Evolutionary conservation across 192 early-diverging fungal genomes (phyloP).

Genomic region (Linnemannia hyalina): DNA sequence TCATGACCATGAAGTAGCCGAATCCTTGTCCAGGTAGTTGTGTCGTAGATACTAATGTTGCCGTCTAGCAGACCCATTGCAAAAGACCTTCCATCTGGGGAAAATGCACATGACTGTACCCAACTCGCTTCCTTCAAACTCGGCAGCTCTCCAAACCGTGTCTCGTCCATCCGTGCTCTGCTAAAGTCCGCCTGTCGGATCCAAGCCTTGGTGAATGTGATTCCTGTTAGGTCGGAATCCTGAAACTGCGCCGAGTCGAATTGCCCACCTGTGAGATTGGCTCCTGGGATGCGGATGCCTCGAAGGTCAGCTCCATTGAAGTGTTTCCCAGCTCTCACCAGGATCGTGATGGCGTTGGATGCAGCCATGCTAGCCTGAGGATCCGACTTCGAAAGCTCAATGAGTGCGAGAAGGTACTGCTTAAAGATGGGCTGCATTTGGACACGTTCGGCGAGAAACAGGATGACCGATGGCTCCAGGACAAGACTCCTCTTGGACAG

Average conservation of each 20-base stretch:
- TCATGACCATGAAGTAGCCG: too few species aligned
- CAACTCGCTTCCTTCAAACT: too few species aligned
- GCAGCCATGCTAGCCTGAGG: neutral
- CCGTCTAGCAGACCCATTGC: too few species aligned
- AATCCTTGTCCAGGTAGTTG: too few species aligned
- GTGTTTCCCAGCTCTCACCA: neutral
- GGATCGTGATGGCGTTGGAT: conserved; percentile 11
- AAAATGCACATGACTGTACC: too few species aligned
- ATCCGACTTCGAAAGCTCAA: neutral
- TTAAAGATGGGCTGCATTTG: neutral
- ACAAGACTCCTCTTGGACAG: neutral
- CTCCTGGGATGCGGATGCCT: neutral
- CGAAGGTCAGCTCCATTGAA: neutral
- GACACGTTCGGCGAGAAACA: neutral
- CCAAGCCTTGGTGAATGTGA: neutral
- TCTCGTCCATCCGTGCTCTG: neutral
- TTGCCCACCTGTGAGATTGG: neutral
- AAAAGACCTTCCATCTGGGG: too few species aligned
- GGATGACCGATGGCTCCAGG: neutral
- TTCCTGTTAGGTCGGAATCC: neutral
- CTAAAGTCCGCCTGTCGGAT: conserved; percentile 1
- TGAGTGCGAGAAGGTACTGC: neutral
- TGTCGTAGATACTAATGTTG: too few species aligned
- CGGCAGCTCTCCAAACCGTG: neutral
- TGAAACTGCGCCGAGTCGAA: neutral